A percentile compares a stretch with the other conserved stretches of the same genome.
These are phyloP conservation scores for Chalciporus pseudorubinellus DNA, from an alignment of 768 basidiomycete genomes.

Conservation along the genomic window DNA sequence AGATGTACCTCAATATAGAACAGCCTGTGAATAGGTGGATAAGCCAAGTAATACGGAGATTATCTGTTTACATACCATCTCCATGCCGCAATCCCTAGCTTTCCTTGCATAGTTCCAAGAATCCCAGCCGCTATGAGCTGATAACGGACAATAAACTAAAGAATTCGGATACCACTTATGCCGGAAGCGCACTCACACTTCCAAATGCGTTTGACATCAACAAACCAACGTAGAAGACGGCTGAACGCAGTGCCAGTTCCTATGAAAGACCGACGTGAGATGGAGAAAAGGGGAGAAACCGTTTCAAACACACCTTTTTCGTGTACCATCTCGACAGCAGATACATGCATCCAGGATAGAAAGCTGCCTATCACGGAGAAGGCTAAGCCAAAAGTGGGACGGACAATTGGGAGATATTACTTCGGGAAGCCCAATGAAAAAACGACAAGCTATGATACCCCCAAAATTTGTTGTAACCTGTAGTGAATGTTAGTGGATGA, in stretches of 20 bases:
- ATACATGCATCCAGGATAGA: conserved; percentile 57
- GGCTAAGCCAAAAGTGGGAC: neutral
- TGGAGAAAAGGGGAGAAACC: neutral
- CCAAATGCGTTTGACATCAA: conserved; percentile 69
- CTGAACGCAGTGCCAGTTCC: conserved; percentile 66
- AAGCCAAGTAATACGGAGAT: neutral
- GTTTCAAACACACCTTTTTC: conserved; percentile 26
- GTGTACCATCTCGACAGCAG: conserved; percentile 57
- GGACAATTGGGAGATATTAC: conserved; percentile 17
- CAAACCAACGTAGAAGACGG: conserved; percentile 57
- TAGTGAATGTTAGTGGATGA: neutral
- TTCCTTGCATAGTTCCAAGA: conserved; percentile 65
- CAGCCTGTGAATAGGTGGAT: conserved; percentile 40
- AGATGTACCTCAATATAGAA: conserved; percentile 62
- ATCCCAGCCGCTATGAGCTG: conserved; percentile 77
- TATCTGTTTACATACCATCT: conserved; percentile 47
- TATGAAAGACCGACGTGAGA: conserved; percentile 14
- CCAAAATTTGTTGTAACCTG: conserved; percentile 54
- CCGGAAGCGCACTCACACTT: conserved; percentile 39
- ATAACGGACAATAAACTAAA: neutral
- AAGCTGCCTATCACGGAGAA: conserved; percentile 43
- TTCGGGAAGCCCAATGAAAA: conserved; percentile 65
- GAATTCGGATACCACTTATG: too few relatives aligned
- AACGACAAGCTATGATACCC: conserved; percentile 53
- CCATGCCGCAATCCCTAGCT: conserved; percentile 66